phyloP scores from a whole-genome alignment of 495 filamentous ascomycete genomes.

The Baudoinia panamericana region DNA sequence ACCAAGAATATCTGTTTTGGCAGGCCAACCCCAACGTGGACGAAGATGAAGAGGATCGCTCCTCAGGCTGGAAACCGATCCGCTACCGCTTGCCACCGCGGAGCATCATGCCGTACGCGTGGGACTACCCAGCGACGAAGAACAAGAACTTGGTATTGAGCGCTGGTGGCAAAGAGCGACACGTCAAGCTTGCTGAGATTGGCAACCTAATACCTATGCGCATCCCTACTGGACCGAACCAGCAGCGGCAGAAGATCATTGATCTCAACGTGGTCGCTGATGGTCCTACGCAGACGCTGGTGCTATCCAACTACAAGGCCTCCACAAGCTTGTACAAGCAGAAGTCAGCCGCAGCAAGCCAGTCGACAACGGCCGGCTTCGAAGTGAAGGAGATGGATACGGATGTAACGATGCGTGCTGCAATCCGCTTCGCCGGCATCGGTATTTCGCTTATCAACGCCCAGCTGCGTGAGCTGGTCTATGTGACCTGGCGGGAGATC shows the following conservation, averaged over 20 bases:
- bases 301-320: constrained; percentile 84
- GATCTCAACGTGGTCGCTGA: constrained; percentile 92
- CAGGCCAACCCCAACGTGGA: constrained; percentile 67
- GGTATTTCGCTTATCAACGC: constrained; percentile 89
- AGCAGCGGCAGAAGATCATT: constrained; percentile 61
- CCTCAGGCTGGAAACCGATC: constrained; percentile 75
- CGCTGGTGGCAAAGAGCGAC: constrained; percentile 65
- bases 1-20: constrained; percentile 88
- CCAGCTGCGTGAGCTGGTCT: constrained; percentile 81
- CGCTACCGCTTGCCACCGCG: constrained; percentile 84
- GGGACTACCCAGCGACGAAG: constrained; percentile 97
- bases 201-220: constrained; percentile 89
- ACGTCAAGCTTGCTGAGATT: constrained; percentile 90
- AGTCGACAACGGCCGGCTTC: constrained; percentile 57
- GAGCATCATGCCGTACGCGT: constrained; percentile 98
- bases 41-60: constrained; percentile 69
- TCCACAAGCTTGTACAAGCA: constrained; percentile 94
- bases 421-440: constrained; percentile 76
- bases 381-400: constrained; percentile 87
- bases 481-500: constrained; percentile 86
- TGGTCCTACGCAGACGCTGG: constrained; percentile 85
- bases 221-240: constrained; percentile 44
- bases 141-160: constrained; percentile 79
- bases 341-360: constrained; percentile 43
- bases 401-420: constrained; percentile 73